These are phyloP conservation scores for Rhodotorula diobovata DNA, from an alignment of 768 basidiomycete species.

Conservation along the genomic window DNA sequence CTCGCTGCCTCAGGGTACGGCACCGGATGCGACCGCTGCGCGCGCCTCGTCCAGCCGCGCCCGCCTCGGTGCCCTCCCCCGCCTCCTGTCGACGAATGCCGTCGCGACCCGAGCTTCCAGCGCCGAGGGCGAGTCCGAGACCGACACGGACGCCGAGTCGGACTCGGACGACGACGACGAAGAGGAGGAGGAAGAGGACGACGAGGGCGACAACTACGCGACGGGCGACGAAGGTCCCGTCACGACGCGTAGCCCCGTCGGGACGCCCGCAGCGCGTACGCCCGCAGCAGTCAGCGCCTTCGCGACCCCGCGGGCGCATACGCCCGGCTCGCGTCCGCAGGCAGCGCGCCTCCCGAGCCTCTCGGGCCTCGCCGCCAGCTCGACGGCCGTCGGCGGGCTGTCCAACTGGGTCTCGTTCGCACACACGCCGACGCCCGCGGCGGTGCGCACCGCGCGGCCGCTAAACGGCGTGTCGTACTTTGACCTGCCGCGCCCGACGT, in stretches of 20 bases:
- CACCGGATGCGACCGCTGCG: not conserved
- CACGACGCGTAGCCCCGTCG: constrained; percentile 8
- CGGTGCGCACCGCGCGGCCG: constrained; percentile 26
- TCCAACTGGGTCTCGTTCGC: constrained; percentile 36
- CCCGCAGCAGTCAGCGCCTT: constrained; percentile 1
- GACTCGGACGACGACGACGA: constrained; percentile 40
- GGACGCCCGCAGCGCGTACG: constrained; percentile 14
- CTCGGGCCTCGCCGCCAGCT: not conserved
- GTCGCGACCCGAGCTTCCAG: not conserved
- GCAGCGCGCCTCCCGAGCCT: constrained; percentile 8
- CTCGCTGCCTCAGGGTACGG: not conserved
- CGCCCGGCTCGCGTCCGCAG: not conserved
- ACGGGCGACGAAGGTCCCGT: constrained; percentile 26
- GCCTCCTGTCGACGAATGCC: constrained; percentile 18
- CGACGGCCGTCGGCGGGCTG: not conserved
- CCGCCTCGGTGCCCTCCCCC: constrained; percentile 22
- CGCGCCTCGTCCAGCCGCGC: not conserved
- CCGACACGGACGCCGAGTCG: constrained; percentile 43
- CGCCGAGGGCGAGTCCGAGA: constrained; percentile 45
- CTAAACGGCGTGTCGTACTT: constrained; percentile 34
- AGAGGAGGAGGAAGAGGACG: not conserved
- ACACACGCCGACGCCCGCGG: constrained; percentile 35
- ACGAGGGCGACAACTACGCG: constrained; percentile 26
- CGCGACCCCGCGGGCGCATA: constrained; percentile 7
- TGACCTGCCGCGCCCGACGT: constrained; percentile 25